Base-by-base conservation (phyloP, 2,329 filamentous ascomycete species). In the Botrytis paeoniae region DNA sequence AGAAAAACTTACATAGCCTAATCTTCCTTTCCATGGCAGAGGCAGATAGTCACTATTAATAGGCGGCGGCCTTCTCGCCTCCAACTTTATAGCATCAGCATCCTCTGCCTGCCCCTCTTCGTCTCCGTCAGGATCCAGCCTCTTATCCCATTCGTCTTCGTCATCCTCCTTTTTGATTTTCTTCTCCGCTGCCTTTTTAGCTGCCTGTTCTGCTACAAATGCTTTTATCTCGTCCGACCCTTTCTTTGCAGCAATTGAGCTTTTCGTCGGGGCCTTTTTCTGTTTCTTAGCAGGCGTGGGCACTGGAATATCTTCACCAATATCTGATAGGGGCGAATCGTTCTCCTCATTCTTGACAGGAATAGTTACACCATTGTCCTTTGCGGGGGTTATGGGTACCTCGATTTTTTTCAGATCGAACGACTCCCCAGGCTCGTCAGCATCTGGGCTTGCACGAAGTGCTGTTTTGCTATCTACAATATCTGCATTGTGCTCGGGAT, bases 1-100 rank as follows among this genome's bases (percentile, higher is more conserved):
- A 54, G 29, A 14, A 16, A 6, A 16, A 73, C 91, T 84, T 82
- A 95, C 94, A 86, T 97, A 98, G 73, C 95, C 95, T 75, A 98
- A 81, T 41, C 95, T 88, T 0, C 95, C 95, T 82, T 91, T 94
- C 95, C 95, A 98, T 0, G 95, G 95, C 35, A 98, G 82, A 37
- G 95, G 95, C 32, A 98, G 85, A 78, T 91, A 93, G 76, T 89
- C 88, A 80, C 94, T 97, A 79, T 98, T 92, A 25, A 97, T 89
- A 0, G 94, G 89, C 10, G 94, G 93, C 20, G 91, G 88, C 68
- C 80, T 76, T 32, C 65, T 76, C 37, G 79, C 80, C 68, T 80
- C 80, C 63, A 63, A 74, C 69, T 79, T 80, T 73, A 80, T 66
- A 25, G 74, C 71, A 75, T 78, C 79, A 8, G 78, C 68, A 74